Evolutionary conservation across 148 eudicot species (phyloP).

Genomic region (Pharnaceum exiguum): DNA sequence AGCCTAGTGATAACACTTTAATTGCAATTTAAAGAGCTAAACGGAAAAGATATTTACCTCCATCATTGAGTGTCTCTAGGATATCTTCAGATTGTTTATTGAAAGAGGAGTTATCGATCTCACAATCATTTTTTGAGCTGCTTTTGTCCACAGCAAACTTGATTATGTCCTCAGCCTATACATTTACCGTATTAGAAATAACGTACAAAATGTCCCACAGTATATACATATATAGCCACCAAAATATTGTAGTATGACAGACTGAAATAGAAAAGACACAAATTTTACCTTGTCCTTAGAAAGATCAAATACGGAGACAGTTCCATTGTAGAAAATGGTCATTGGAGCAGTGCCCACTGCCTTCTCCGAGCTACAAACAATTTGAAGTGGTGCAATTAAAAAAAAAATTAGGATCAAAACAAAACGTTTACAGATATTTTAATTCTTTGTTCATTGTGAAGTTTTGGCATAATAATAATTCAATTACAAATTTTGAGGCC

Average conservation of each 20-base stretch:
- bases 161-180: slow-evolving; percentile 32
- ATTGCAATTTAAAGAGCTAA: too few species aligned
- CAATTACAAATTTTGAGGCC: too few species aligned
- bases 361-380: not conserved
- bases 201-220: not conserved
- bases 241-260: not conserved
- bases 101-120: not conserved
- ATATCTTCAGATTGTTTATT: slow-evolving; percentile 1
- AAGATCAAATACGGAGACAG: slow-evolving; percentile 48
- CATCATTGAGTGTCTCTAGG: slow-evolving; percentile 1
- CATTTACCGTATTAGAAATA: not conserved
- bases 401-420: too few species aligned
- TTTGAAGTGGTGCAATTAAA: too few species aligned
- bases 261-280: not conserved
- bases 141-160: slow-evolving; percentile 29
- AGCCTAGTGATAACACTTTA: too few species aligned
- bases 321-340: slow-evolving; percentile 67
- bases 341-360: slow-evolving; percentile 28
- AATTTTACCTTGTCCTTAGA: slow-evolving; percentile 30
- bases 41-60: slow-evolving; percentile 11
- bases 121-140: not conserved
- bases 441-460: too few species aligned
- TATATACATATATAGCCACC: not conserved
- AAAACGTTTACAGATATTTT: too few species aligned
- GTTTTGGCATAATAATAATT: too few species aligned